phyloP scores from a whole-genome alignment of 2,329 filamentous ascomycete genomes.

The Colletotrichum viniferum region DNA sequence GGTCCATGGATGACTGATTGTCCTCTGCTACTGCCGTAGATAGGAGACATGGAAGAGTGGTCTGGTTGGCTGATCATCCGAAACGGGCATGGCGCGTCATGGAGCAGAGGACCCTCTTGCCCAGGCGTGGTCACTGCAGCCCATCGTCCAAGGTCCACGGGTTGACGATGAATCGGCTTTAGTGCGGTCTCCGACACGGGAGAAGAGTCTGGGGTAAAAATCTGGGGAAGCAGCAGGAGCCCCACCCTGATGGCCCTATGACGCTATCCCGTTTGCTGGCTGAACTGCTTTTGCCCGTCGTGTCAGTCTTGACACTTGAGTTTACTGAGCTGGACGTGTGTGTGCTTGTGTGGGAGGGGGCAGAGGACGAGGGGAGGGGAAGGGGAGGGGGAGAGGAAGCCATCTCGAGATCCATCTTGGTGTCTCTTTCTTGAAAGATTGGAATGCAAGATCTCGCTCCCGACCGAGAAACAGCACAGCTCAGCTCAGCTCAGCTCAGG shows the following conservation, averaged over 20 bases:
- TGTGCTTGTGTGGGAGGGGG: neutral
- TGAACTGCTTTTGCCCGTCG: neutral
- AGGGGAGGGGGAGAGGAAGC: neutral
- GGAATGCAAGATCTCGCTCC: neutral
- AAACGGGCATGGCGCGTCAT: constrained; percentile 5
- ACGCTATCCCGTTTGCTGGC: neutral
- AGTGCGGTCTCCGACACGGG: constrained; percentile 9
- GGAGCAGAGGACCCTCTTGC: neutral
- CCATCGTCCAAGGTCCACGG: neutral
- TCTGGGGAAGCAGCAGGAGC: constrained; percentile 15
- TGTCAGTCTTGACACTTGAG: neutral
- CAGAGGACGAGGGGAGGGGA: neutral
- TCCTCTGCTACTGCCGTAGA: neutral
- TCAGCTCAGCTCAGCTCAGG: neutral
- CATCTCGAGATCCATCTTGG: neutral
- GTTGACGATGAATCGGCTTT: constrained; percentile 13
- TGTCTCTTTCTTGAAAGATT: neutral
- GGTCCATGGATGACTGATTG: neutral
- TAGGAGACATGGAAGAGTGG: neutral
- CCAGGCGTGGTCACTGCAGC: neutral
- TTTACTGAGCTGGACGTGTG: neutral
- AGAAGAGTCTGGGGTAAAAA: constrained; percentile 19
- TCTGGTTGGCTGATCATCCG: constrained; percentile 8
- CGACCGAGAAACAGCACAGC: neutral
- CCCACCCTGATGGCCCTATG: neutral